Conservation (phyloP, 306 rosid species). For the Pyrus pyrifolia region DNA sequence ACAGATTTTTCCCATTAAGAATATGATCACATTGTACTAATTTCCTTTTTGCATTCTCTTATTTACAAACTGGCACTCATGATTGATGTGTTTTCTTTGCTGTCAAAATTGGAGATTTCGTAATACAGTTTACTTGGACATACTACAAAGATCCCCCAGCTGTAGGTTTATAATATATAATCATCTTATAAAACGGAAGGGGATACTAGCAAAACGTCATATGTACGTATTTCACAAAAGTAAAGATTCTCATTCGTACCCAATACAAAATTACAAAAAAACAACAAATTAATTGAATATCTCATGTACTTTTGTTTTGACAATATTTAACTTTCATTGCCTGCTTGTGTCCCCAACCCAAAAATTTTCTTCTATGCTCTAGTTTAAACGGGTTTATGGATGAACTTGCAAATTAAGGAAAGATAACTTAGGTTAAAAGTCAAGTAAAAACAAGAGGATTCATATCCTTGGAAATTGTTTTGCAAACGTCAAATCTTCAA, state of each 20-base stretch:
- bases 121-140: neutral
- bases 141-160: neutral
- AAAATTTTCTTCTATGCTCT: too few species aligned
- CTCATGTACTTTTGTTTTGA: too few species aligned
- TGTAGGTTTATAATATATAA: too few species aligned
- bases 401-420: neutral
- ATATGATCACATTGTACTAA: neutral
- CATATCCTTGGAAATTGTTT: neutral
- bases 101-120: neutral
- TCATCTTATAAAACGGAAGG: too few species aligned
- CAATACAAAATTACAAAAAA: too few species aligned
- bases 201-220: too few species aligned
- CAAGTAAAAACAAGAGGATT: neutral
- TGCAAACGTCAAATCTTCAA: neutral
- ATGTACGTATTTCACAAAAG: neutral
- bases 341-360: too few species aligned
- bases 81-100: neutral
- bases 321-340: too few species aligned
- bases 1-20: neutral
- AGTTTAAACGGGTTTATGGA: neutral
- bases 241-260: too few species aligned
- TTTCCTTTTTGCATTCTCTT: neutral
- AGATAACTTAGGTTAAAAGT: neutral
- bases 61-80: neutral
- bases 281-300: too few species aligned